Conservation (phyloP, 768 basidiomycete genomes). For the Royoungia palumana region DNA sequence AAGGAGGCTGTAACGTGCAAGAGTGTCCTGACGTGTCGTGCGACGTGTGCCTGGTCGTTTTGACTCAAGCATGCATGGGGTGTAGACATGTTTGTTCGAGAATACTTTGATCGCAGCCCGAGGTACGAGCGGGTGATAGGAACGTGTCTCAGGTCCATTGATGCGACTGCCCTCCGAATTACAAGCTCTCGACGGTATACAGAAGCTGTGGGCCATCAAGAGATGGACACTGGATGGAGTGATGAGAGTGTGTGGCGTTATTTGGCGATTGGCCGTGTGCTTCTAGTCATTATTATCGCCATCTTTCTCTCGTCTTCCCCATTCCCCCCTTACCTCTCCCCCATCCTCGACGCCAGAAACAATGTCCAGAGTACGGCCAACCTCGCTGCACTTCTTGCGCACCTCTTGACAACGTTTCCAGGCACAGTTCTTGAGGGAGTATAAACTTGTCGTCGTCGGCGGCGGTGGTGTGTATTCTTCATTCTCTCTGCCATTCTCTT, state of each 20-base stretch:
- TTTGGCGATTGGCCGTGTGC: slow-evolving; percentile 26
- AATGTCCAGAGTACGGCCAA: slow-evolving; percentile 31
- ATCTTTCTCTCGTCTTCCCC: slow-evolving; percentile 3
- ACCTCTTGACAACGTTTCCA: slow-evolving; percentile 26
- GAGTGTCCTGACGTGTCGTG: no score
- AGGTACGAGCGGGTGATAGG: no score
- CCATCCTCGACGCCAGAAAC: slow-evolving; percentile 4
- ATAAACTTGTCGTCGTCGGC: slow-evolving; percentile 98
- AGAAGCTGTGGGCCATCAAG: no score
- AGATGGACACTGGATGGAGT: neutral
- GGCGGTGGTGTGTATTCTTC: slow-evolving; percentile 75
- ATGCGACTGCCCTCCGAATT: no score
- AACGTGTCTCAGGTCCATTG: no score
- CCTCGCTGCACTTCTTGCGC: neutral
- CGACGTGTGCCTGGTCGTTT: no score
- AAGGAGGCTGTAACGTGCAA: no score
- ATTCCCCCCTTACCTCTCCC: neutral
- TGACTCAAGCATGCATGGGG: no score
- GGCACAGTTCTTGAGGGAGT: slow-evolving; percentile 92
- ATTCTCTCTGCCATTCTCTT: slow-evolving; percentile 22
- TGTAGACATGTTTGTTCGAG: no score
- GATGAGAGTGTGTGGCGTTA: slow-evolving; percentile 20
- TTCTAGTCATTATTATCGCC: slow-evolving; percentile 11
- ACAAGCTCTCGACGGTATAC: no score
- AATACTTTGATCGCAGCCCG: no score